phyloP scores from a whole-genome alignment of 2,329 filamentous ascomycete species.

The Scedosporium aurantiacum region DNA sequence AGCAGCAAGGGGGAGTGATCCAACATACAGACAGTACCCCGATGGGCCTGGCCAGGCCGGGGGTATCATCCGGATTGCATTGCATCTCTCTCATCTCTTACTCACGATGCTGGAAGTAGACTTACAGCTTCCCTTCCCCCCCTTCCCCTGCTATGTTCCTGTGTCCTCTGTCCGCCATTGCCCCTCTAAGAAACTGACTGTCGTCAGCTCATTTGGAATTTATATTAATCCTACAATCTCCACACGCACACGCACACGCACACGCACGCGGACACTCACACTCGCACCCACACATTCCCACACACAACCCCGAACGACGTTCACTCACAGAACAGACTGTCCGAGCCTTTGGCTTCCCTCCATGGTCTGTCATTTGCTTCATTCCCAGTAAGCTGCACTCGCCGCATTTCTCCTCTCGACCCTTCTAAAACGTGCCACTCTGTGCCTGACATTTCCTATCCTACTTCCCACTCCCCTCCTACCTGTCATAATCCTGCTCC shows the following conservation, averaged over 20 bases:
- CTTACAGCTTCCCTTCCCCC: not conserved
- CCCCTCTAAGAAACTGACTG: not conserved
- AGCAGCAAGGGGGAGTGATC: too few species aligned
- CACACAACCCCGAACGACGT: not conserved
- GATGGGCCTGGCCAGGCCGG: not conserved
- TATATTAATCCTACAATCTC: not conserved
- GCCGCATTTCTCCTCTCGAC: not conserved
- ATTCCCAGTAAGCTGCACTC: not conserved
- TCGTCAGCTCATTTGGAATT: constrained; percentile 4
- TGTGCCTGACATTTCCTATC: not conserved
- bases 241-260: not conserved
- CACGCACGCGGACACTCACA: not conserved
- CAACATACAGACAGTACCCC: too few species aligned
- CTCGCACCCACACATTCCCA: not conserved
- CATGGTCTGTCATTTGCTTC: not conserved
- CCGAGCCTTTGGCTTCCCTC: too few species aligned
- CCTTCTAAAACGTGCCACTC: not conserved
- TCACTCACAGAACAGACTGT: not conserved
- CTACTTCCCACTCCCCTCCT: not conserved
- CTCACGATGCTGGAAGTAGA: not conserved
- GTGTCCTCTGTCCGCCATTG: not conserved
- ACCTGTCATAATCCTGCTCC: not conserved
- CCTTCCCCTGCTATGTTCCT: not conserved
- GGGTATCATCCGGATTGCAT: not conserved
- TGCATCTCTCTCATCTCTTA: not conserved